phyloP scores from a whole-genome alignment of 331 rosid species.

The Quercus tomentella region DNA sequence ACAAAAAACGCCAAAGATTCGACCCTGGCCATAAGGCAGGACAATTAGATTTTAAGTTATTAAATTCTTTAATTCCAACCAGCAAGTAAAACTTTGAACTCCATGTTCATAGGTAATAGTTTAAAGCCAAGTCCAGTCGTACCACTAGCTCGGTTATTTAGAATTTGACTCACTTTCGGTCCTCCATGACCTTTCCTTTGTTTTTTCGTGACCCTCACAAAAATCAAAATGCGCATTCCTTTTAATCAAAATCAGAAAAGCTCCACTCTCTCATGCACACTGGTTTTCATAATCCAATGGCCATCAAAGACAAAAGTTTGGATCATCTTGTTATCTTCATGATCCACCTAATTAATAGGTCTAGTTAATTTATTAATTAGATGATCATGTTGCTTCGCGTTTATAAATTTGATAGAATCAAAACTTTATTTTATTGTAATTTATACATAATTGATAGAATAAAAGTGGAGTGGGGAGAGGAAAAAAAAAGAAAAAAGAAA shows the following conservation, averaged over 20 bases:
- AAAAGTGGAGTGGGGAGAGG: neutral
- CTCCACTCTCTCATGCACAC: slow-evolving; percentile 19
- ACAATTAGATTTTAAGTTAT: neutral
- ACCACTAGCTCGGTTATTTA: slow-evolving; percentile 24
- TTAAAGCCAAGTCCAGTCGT: slow-evolving; percentile 13
- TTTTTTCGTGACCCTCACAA: slow-evolving; percentile 4
- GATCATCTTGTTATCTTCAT: neutral
- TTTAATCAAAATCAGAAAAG: slow-evolving; percentile 18
- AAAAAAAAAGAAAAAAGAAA: neutral
- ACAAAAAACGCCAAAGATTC: neutral
- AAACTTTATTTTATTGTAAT: neutral
- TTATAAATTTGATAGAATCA: slow-evolving; percentile 12
- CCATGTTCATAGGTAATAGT: neutral
- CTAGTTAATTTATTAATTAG: neutral
- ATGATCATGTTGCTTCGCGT: slow-evolving; percentile 17
- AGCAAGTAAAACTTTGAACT: neutral
- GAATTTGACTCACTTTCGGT: slow-evolving; percentile 27
- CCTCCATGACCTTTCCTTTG: slow-evolving; percentile 4
- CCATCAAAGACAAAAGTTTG: neutral
- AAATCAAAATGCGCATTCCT: neutral
- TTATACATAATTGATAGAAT: neutral
- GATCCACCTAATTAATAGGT: slow-evolving; percentile 1
- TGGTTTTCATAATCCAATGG: slow-evolving; percentile 9
- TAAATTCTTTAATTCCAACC: neutral
- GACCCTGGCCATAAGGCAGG: neutral